Percentiles rank a stretch among this genome's conserved stretches.
These are phyloP conservation scores for Neoarthrinium moseri DNA, from an alignment of 2,329 filamentous ascomycete genomes.

Conservation along the genomic window DNA sequence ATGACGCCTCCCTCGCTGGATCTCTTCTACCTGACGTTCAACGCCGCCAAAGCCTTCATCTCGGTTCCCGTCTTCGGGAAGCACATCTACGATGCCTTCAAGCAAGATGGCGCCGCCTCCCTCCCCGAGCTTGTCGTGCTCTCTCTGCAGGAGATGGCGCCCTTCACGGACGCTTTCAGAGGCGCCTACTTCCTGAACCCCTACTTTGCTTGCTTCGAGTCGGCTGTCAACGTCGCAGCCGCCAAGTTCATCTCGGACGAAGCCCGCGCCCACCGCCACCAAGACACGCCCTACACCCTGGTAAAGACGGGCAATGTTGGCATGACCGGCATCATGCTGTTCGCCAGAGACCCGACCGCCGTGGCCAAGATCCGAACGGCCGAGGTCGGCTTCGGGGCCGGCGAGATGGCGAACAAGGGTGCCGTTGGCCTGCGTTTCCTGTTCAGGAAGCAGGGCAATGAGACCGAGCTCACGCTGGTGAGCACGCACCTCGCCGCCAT, in stretches of 20 bases:
- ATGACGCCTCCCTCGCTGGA: constrained; percentile 54
- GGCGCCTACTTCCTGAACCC: constrained; percentile 75
- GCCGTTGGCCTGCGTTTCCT: constrained; percentile 76
- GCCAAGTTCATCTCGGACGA: constrained; percentile 31
- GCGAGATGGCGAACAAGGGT: constrained; percentile 94
- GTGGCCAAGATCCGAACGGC: constrained; percentile 71
- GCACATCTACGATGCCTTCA: constrained; percentile 64
- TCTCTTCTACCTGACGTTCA: constrained; percentile 83
- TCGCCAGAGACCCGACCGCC: constrained; percentile 63
- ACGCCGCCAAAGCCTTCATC: constrained; percentile 74
- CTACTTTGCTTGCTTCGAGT: constrained; percentile 71
- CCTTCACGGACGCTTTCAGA: constrained; percentile 80
- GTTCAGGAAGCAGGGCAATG: constrained; percentile 44
- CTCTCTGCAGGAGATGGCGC: constrained; percentile 90
- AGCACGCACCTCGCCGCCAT: constrained; percentile 86
- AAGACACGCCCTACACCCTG: constrained; percentile 60
- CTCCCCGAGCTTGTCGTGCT: constrained; percentile 57
- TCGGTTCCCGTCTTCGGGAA: constrained; percentile 68
- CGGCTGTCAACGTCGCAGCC: constrained; percentile 70
- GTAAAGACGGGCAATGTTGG: constrained; percentile 74
- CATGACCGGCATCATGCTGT: constrained; percentile 87
- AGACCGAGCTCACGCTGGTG: constrained; percentile 77
- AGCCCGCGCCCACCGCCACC: constrained; percentile 15
- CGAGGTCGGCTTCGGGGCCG: constrained; percentile 79
- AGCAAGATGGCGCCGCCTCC: constrained; percentile 37